Conservation (phyloP, 148 eudicot species). For the Rhododendron simsii region DNA sequence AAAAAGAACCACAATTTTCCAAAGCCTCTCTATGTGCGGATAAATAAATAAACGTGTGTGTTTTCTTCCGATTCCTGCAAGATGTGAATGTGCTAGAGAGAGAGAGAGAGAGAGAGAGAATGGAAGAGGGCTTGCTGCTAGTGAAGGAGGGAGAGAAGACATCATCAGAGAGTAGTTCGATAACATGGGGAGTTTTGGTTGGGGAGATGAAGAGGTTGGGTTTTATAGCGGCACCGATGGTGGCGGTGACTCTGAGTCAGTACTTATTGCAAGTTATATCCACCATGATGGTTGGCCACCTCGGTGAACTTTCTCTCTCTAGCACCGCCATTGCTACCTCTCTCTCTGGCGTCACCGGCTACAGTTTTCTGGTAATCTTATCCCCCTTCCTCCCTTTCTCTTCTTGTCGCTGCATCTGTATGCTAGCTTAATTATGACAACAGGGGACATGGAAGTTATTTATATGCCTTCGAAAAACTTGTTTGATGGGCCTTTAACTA, state of each 20-base stretch:
- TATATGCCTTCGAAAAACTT: not conserved
- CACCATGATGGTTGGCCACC: conserved; percentile 62
- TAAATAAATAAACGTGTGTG: too few relatives aligned
- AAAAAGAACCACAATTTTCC: not conserved
- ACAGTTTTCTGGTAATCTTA: conserved; percentile 27
- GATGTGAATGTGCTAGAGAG: too few relatives aligned
- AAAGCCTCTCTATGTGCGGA: not conserved
- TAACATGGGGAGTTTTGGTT: conserved; percentile 16
- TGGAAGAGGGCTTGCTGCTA: conserved; percentile 28
- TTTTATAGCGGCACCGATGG: conserved; percentile 40
- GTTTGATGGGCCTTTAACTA: not conserved
- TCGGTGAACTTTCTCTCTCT: conserved; percentile 48
- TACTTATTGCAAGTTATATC: conserved; percentile 37
- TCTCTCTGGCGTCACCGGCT: conserved; percentile 44
- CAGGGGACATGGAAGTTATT: not conserved
- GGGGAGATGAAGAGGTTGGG: conserved; percentile 37
- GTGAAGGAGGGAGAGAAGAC: not conserved
- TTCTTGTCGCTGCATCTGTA: not conserved
- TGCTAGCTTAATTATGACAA: not conserved
- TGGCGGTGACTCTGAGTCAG: conserved; percentile 28
- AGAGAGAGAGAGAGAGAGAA: not conserved
- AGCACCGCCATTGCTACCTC: conserved; percentile 61
- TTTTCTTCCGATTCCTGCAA: too few relatives aligned
- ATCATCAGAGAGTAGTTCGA: not conserved
- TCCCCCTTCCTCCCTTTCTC: not conserved